Conservation (phyloP, 164 flowering plant genomes). For the Umbilicus rupestris region DNA sequence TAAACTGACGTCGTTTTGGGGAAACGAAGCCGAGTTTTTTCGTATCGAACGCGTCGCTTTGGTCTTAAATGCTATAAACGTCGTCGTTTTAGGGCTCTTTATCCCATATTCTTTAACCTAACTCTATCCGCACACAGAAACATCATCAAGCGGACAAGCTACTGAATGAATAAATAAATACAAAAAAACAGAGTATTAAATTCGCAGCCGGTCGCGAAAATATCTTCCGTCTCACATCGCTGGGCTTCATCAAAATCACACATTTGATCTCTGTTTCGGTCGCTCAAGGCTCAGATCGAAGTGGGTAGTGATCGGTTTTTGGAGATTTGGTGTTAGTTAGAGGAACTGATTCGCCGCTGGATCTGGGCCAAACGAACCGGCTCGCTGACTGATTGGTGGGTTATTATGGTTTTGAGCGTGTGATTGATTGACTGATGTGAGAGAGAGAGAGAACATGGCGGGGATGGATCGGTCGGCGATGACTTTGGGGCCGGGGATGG, state of each 20-base stretch:
- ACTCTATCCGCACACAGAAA: conserved; percentile 2
- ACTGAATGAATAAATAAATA: background rate
- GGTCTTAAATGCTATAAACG: background rate
- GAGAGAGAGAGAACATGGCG: background rate
- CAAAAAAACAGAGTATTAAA: background rate
- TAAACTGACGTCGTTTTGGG: background rate
- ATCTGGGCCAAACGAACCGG: background rate
- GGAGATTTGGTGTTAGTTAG: background rate
- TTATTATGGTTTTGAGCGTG: too few relatives aligned
- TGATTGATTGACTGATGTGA: background rate
- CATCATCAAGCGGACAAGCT: background rate
- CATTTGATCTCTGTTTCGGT: background rate
- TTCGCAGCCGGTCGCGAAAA: background rate
- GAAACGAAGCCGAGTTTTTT: background rate
- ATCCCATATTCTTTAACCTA: background rate
- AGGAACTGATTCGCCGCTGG: background rate
- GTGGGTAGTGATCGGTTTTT: background rate
- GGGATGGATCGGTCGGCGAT: conserved; percentile 4
- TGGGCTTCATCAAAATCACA: background rate
- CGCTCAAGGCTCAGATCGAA: background rate
- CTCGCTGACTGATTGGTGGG: too few relatives aligned
- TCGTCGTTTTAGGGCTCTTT: background rate
- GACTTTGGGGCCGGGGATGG: conserved; percentile 3
- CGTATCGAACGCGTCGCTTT: background rate
- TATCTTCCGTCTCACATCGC: background rate